A percentile compares a stretch with the other conserved stretches of the same genome.
These are phyloP conservation scores for Leptoxyphium fumago DNA, from an alignment of 2,329 filamentous ascomycete genomes.

Conservation along the genomic window DNA sequence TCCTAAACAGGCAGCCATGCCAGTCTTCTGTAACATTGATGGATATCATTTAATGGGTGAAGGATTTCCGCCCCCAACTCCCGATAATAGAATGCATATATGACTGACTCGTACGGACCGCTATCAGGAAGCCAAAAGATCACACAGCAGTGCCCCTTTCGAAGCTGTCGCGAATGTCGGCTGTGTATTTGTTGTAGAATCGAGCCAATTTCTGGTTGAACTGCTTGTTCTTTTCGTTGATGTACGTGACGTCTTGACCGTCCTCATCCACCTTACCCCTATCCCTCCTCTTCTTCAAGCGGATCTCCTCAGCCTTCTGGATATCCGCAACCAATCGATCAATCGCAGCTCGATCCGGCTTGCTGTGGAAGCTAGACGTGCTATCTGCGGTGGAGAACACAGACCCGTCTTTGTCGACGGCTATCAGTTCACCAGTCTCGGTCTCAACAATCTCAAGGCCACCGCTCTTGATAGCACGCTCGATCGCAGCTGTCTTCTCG, in stretches of 20 bases:
- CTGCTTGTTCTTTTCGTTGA: slow-evolving; percentile 99
- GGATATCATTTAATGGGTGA: too few species aligned
- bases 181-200: slow-evolving; percentile 98
- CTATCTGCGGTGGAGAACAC: slow-evolving; percentile 85
- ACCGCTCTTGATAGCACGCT: slow-evolving; percentile 69
- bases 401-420: slow-evolving; percentile 76
- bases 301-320: slow-evolving; percentile 71
- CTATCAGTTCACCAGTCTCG: slow-evolving; percentile 85
- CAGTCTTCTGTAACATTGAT: too few species aligned
- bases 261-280: slow-evolving; percentile 65
- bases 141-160: slow-evolving; percentile 93
- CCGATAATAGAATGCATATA: too few species aligned
- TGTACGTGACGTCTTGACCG: slow-evolving; percentile 87
- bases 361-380: slow-evolving; percentile 68
- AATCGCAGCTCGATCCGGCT: slow-evolving; percentile 72
- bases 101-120: too few species aligned
- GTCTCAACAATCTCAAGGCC: slow-evolving; percentile 89
- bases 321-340: slow-evolving; percentile 79
- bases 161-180: slow-evolving; percentile 92
- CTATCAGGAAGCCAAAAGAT: slow-evolving; percentile 13
- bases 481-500: slow-evolving; percentile 71
- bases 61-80: too few species aligned
- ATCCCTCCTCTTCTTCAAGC: slow-evolving; percentile 74
- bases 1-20: too few species aligned
- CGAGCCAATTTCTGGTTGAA: slow-evolving; percentile 94